Evolutionary conservation across 176 grass and related monocot genomes (phyloP).

Genomic region (Neostapfia colusana): DNA sequence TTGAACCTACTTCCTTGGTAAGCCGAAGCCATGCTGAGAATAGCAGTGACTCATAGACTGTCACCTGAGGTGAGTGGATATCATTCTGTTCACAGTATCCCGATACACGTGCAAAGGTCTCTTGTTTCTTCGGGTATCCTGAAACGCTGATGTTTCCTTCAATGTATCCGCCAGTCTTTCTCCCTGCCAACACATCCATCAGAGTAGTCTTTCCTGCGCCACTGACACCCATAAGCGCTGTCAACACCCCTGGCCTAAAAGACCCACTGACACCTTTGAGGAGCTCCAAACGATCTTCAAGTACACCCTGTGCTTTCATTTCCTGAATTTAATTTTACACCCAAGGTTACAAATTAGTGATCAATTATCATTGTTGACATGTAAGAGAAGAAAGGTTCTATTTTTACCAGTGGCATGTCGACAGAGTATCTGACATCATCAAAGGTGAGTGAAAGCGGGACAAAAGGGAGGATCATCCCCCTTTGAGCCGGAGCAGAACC

Average conservation of each 20-base stretch:
- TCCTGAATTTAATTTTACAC: constrained; percentile 52
- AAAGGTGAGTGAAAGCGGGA: constrained; percentile 75
- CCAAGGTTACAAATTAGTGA: constrained; percentile 16
- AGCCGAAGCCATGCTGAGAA: constrained; percentile 95
- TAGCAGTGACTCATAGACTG: constrained; percentile 73
- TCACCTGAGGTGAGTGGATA: constrained; percentile 90
- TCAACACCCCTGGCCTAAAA: constrained; percentile 91
- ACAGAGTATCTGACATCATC: constrained; percentile 82
- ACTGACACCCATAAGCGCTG: constrained; percentile 94
- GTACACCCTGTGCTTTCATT: constrained; percentile 86
- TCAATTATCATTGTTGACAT: background rate
- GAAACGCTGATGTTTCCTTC: constrained; percentile 80
- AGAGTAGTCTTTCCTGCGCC: constrained; percentile 91
- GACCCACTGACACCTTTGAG: constrained; percentile 84
- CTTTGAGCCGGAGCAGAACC: constrained; percentile 41
- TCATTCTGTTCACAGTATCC: constrained; percentile 93
- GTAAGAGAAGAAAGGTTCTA: constrained; percentile 2
- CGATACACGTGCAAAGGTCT: constrained; percentile 89
- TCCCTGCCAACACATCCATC: constrained; percentile 96
- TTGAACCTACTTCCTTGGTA: constrained; percentile 66
- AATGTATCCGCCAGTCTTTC: constrained; percentile 87
- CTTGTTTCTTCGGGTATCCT: constrained; percentile 87
- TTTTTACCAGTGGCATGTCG: constrained; percentile 88
- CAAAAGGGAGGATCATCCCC: constrained; percentile 95
- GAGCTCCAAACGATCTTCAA: constrained; percentile 66